Evolutionary conservation across 208 protist genomes (phyloP), one percentile per base, ranked within the genome.

Genomic region (Leishmania major): DNA sequence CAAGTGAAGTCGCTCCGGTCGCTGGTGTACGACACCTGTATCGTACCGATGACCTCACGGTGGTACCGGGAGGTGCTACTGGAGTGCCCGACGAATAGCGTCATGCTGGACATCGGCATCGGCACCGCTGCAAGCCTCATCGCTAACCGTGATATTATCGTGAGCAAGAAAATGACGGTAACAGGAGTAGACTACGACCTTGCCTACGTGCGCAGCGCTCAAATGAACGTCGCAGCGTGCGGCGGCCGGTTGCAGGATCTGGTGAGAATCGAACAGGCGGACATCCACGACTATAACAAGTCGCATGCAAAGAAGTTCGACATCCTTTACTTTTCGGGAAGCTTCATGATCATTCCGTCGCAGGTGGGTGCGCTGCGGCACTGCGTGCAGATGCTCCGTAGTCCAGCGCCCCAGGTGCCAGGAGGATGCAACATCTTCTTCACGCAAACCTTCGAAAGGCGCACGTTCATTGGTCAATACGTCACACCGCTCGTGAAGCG

Each of bases 51-150:
- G 84, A 95, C 90, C 37, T 90, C 85, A n/a, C 72, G 81, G 37
- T 97, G 94, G 94, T 96, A 97, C 81, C 91, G 92, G 3, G 87
- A 93, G 81, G 92, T 96, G 69, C 87, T 97, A 57, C 67, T 90
- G 62, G 87, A 93, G 75, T 93, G 88, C 74, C 90, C 92, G 5
- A 87, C 91, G 75, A 80, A 87, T 71, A 87, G 77, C 45, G 71
- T n/a, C 40, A 80, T 97, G 84, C 84, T 96, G 40, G 94, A 96
- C 70, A 87, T 96, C 45, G 93, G 94, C 17, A 92, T 97, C 47
- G 92, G 93, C 73, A 96, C 92, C 8, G 92, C 87, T 22, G 89
- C 85, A n/a, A 92, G 92, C 82, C 92, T 97, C 51, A 83, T 97
- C 47, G 81, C 81, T 13, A 97, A 96, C 79, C 88, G 90, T 75